These are phyloP conservation scores for Pleurotus pulmonarius DNA, from an alignment of 768 basidiomycete species.

Conservation along the genomic window DNA sequence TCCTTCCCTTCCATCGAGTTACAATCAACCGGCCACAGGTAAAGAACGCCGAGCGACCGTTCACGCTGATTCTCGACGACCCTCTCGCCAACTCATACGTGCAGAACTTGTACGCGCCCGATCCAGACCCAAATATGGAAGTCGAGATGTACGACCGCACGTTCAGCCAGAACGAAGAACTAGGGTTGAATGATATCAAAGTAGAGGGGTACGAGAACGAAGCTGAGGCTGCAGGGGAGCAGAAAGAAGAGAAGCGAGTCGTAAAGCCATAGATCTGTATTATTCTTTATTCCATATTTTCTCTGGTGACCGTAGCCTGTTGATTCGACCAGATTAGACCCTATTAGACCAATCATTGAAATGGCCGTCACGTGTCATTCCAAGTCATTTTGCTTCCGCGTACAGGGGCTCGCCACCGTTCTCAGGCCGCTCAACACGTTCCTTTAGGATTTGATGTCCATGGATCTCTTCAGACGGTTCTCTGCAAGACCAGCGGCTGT, in stretches of 20 bases:
- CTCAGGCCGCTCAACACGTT: too few species aligned
- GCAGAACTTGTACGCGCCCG: constrained; percentile 96
- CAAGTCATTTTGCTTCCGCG: too few species aligned
- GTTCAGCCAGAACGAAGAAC: constrained; percentile 90
- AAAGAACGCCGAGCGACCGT: constrained; percentile 72
- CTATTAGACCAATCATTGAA: too few species aligned
- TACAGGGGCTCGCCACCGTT: too few species aligned
- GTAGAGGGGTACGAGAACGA: constrained; percentile 67
- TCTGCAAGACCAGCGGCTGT: background rate
- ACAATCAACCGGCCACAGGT: constrained; percentile 40
- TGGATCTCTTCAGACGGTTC: background rate
- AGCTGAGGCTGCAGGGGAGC: too few species aligned
- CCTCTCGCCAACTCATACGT: constrained; percentile 94
- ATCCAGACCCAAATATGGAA: constrained; percentile 91
- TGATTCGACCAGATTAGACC: too few species aligned
- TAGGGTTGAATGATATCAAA: constrained; percentile 89
- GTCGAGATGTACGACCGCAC: constrained; percentile 81
- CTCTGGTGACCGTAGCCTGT: too few species aligned
- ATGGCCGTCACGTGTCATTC: too few species aligned
- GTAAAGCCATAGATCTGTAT: too few species aligned
- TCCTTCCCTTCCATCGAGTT: background rate
- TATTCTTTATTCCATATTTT: too few species aligned
- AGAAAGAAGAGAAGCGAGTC: too few species aligned
- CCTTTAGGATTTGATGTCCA: background rate
- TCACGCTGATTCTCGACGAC: constrained; percentile 93